Base-by-base conservation (phyloP, 176 grass and related monocot genomes). In the Hyparrhenia diplandra region DNA sequence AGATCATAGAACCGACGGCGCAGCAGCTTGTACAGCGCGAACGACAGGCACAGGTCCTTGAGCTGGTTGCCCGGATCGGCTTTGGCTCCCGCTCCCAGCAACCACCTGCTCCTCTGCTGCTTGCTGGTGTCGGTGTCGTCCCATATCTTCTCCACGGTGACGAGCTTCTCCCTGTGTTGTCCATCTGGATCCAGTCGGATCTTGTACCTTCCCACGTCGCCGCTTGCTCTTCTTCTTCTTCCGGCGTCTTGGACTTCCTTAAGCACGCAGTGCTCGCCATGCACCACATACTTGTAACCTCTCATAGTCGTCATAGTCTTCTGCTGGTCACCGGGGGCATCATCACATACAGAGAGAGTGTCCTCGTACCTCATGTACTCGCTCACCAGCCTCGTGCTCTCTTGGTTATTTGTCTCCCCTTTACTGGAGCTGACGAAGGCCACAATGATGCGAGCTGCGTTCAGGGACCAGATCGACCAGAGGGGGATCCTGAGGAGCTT, bases 351-450 rank as follows among this genome's bases (percentile, higher is more conserved):
- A 10, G 21, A 2, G 43, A 75, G 21, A 4, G 18, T 39, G n/a
- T 60, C 70, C 57, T 81, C 85, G 21, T 75, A 49, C 0, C 64
- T 67, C 85, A 88, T 88, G 20, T 88, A 88, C n/a, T 83, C 79
- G 1, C 10, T 23, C 5, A 88, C 65, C 5, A 88, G 11, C 20
- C 11, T 73, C 5, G 4, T 51, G 40, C 64, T 35, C 30, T 69
- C 59, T 14, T 67, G 37, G 43, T 83, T 74, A 6, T 1, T 21
- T 18, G 21, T 25, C 20, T 71, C 40, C 0, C 24, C 64, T 11
- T 31, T 21, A 0, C 59, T 31, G 0, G 68, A 32, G 2, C 18
- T 7, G 14, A 0, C 5, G 8, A 82, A 80, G 41, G 16, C 2
- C 1, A 25, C 0, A 0, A 90, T 31, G 23, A 87, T 80, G 43